Evolutionary conservation across 495 filamentous ascomycete genomes (phyloP), one percentile per base, ranked within the genome.

Genomic region (Podospora fimiseda): DNA sequence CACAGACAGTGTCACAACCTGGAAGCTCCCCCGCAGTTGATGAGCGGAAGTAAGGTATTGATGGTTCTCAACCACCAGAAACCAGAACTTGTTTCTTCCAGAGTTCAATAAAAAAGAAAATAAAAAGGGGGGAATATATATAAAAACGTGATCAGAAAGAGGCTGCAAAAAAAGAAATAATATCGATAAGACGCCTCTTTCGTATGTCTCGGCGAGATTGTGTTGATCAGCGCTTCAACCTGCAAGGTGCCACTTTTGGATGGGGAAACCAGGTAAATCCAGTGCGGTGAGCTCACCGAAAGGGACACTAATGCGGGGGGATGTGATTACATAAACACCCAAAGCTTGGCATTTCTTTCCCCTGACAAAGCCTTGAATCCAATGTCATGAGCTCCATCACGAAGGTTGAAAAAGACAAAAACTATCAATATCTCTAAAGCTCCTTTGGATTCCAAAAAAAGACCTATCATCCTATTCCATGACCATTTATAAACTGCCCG

Each of bases 281-380:
- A 8, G 18, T 49, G 9, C 37, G 53, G 53, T 53, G 52, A 56
- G 42, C 48, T 23, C 53, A 56, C 53, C 53, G 53, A 56, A 42
- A 48, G 41, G 48, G 27, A 33, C 27, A 30, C 27, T 7, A 14
- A 18, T 24, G 21, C 47, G n/a, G 42, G 37, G 9, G 37, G 47
- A 15, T 11, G 16, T 21, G 43, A 47, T 56, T 56, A 51, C 48
- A 47, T 51, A 56, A 55, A 51, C 41, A 42, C 15, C 22, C 2
- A 30, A 21, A 9, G 11, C 27, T 33, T 22, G 8, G 21, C 18
- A 9, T 15, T 50, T 23, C 37, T 50, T 50, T 36, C 33, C 48
- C 21, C 41, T 20, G 14, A 20, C 41, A 19, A 43, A n/a, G n/a
- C n/a, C n/a, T n/a, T n/a, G n/a, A n/a, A n/a, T n/a, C n/a, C n/a